phyloP scores from a whole-genome alignment of 495 filamentous ascomycete genomes.

The Lentithecium fluviatile region DNA sequence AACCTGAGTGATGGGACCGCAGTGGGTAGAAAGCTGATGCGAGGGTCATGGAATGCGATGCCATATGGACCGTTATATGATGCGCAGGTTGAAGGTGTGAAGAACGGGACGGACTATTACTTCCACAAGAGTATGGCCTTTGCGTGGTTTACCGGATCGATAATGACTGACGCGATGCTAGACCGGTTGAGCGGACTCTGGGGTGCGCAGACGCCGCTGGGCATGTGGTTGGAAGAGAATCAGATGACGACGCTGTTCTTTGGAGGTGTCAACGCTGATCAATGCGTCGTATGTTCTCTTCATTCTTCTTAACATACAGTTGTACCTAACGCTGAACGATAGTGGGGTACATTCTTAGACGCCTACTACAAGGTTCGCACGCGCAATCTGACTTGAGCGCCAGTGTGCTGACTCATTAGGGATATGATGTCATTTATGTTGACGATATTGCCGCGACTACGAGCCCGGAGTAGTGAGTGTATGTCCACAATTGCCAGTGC shows the following conservation, averaged over 20 bases:
- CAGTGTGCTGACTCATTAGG: conserved; percentile 2
- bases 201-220: conserved; percentile 40
- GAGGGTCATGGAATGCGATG: conserved; percentile 43
- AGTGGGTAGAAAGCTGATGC: conserved; percentile 38
- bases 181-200: conserved; percentile 42
- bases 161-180: background rate
- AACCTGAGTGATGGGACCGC: conserved; percentile 35
- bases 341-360: conserved; percentile 41
- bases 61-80: conserved; percentile 35
- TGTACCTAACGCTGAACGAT: background rate
- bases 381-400: background rate
- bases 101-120: conserved; percentile 37
- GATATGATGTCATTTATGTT: conserved; percentile 38
- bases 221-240: conserved; percentile 37
- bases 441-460: conserved; percentile 35
- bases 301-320: conserved; percentile 7
- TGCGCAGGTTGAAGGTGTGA: conserved; percentile 34
- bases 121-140: conserved; percentile 39
- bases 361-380: conserved; percentile 37
- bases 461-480: conserved; percentile 31
- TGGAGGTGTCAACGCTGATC: conserved; percentile 59
- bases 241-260: conserved; percentile 53
- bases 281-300: conserved; percentile 51
- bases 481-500: background rate
- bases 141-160: background rate